These are phyloP conservation scores for Collybiopsis confluens DNA, from an alignment of 768 basidiomycete genomes.

Conservation along the genomic window DNA sequence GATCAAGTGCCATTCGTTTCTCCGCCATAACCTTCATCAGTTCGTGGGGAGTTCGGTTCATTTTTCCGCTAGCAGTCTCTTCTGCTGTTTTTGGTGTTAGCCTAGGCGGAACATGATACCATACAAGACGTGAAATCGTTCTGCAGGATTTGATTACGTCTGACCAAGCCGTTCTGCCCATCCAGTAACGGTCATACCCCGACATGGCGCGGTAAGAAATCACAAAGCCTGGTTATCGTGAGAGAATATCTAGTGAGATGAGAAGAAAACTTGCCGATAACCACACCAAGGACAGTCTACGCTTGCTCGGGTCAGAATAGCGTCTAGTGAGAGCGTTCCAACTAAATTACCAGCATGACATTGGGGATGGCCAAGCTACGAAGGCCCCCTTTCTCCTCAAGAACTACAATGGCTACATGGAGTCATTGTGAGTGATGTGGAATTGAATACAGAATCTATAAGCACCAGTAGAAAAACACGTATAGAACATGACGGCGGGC, in stretches of 20 bases:
- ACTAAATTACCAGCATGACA: neutral
- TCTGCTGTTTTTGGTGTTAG: slow-evolving; percentile 35
- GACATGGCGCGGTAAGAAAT: slow-evolving; percentile 12
- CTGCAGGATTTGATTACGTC: slow-evolving; percentile 38
- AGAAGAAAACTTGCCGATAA: too few species aligned
- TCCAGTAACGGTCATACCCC: slow-evolving; percentile 36
- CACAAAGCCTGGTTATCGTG: too few species aligned
- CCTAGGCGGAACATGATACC: slow-evolving; percentile 59
- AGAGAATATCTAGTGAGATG: too few species aligned
- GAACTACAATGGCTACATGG: slow-evolving; percentile 1
- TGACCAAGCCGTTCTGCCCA: slow-evolving; percentile 31
- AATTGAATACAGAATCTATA: too few species aligned
- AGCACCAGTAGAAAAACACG: slow-evolving; percentile 6
- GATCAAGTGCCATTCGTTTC: slow-evolving; percentile 55
- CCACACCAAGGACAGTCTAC: neutral
- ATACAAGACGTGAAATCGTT: slow-evolving; percentile 49
- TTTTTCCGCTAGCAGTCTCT: slow-evolving; percentile 27
- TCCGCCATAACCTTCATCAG: slow-evolving; percentile 52
- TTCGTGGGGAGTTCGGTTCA: slow-evolving; percentile 35
- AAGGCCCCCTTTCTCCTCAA: slow-evolving; percentile 1
- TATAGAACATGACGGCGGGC: slow-evolving; percentile 12
- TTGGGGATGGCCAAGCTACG: slow-evolving; percentile 6
- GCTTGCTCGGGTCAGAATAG: too few species aligned
- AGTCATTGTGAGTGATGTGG: too few species aligned
- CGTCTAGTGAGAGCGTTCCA: too few species aligned